phyloP scores from a whole-genome alignment of 805 yeast species.

The Alloascoidea africana region DNA sequence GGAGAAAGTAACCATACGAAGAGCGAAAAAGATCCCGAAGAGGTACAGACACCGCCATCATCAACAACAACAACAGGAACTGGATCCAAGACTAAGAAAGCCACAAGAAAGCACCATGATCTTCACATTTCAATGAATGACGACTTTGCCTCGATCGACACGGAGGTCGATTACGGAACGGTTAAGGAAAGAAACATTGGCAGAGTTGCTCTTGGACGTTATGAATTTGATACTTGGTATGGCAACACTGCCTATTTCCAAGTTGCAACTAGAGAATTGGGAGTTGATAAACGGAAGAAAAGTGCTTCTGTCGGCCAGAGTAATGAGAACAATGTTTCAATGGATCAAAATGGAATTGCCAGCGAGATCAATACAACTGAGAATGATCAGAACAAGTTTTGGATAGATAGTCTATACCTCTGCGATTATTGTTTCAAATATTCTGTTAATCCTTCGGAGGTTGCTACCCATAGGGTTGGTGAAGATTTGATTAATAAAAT shows the following conservation, averaged over 20 bases:
- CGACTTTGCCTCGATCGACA: not conserved
- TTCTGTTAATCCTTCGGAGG: conserved; percentile 28
- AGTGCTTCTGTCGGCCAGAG: conserved; percentile 4
- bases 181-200: conserved; percentile 40
- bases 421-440: conserved; percentile 84
- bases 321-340: not conserved
- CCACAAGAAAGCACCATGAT: not conserved
- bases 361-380: conserved; percentile 2
- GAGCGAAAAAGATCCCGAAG: too few relatives aligned
- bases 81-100: too few relatives aligned
- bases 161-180: conserved; percentile 1
- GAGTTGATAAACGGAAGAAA: conserved; percentile 4
- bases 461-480: conserved; percentile 30
- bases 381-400: conserved; percentile 11
- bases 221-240: conserved; percentile 71
- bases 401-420: conserved; percentile 52
- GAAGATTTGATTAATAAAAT: conserved; percentile 9
- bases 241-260: conserved; percentile 71
- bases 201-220: conserved; percentile 52
- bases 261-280: conserved; percentile 28
- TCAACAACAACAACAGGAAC: too few relatives aligned
- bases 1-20: too few relatives aligned
- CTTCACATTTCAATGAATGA: not conserved
- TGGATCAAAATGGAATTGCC: conserved; percentile 4
- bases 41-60: too few relatives aligned